Percentiles rank a stretch among this genome's conserved stretches.
phyloP scores from a whole-genome alignment of 2,329 filamentous ascomycete species.

The Colletotrichum lupini region DNA sequence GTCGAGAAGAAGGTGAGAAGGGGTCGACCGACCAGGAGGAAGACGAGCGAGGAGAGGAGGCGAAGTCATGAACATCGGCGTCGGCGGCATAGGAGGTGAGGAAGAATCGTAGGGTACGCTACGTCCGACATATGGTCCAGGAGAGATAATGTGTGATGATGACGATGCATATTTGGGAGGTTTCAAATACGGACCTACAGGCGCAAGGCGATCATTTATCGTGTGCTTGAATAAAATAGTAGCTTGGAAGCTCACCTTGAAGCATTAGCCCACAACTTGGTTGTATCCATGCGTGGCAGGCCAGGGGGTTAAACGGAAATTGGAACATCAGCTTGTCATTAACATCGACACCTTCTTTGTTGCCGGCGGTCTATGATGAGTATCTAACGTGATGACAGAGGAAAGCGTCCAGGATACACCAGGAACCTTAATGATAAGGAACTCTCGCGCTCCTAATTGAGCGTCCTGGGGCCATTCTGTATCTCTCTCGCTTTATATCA shows the following conservation, averaged over 20 bases:
- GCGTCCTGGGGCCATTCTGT: neutral
- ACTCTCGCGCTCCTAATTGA: constrained; percentile 3
- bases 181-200: neutral
- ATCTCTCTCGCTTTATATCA: constrained; percentile 16
- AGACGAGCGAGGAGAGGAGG: constrained; percentile 9
- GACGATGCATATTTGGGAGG: neutral
- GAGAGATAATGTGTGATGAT: neutral
- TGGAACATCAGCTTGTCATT: constrained; percentile 28
- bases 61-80: constrained; percentile 9
- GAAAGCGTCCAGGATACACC: neutral
- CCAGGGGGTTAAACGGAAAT: neutral
- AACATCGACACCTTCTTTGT: constrained; percentile 32
- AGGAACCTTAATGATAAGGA: neutral
- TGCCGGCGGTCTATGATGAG: constrained; percentile 34
- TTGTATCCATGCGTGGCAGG: neutral
- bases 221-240: neutral
- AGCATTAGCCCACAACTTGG: neutral
- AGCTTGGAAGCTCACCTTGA: neutral
- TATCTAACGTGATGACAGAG: constrained; percentile 31
- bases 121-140: neutral
- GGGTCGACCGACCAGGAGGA: neutral
- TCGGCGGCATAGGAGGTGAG: neutral
- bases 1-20: constrained; percentile 11
- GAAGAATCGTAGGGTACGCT: neutral
- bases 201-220: neutral